Evolutionary conservation across 2,329 filamentous ascomycete species (phyloP), one percentile per base, ranked within the genome.

Genomic region (Myriosclerotinia scirpicola): DNA sequence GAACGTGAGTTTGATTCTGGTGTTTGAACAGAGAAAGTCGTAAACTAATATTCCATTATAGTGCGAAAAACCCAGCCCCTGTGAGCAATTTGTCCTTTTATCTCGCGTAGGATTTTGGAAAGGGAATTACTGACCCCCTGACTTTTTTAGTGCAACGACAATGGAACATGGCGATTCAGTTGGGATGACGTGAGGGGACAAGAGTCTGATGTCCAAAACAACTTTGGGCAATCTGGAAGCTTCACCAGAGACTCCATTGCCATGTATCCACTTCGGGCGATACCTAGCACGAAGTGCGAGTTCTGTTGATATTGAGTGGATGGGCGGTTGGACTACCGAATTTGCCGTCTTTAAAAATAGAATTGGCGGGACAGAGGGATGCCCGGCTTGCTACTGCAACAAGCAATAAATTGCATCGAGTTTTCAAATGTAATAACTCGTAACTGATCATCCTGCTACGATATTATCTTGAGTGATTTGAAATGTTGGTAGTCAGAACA

Each of bases 171-270:
- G 69, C 40, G 14, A 22, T 71, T 72, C 36, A 70, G 66, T 50
- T 38, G 50, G 44, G 69, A 72, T 59, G 69, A 71, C 59, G 66
- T 72, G 12, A 61, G 64, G 14, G 70, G 70, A 14, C 68, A 72
- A 34, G 68, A 71, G 52, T 36, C 20, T 12, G 70, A 72, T 56
- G 70, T 69, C 2, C 66, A 68, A 52, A 72, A 72, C 46, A 72
- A 72, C 40, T 72, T 72, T 46, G 69, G 69, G 8, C 70, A 72
- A 34, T 46, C 69, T 4, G 70, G 70, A 17, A 38, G 62, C 11
- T 72, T 71, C 38, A 20, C 8, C 6, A 36, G 55, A 20, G 22
- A 34, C 3, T 58, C 7, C 8, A 60, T 72, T 12, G 22, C 30
- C 22, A 72, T 72, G 69, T 72, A 72, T 64, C 70, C 70, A 3